Conservation (phyloP, 441 rosid genomes). For the Flueggea neowawraea region DNA sequence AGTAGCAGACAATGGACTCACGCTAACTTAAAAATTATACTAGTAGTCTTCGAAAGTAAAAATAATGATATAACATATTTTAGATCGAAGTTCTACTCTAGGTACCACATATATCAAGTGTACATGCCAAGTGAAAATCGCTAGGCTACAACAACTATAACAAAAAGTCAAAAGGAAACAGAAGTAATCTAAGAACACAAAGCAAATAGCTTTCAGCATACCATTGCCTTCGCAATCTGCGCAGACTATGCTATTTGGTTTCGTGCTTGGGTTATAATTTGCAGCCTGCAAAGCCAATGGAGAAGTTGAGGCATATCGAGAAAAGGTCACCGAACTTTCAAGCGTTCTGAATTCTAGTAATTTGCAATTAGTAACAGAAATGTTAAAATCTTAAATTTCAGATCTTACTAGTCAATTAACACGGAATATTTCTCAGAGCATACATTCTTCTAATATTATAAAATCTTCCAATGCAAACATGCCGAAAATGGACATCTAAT, state of each 20-base stretch:
- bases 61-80: too few species aligned
- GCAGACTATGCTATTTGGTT: conserved; percentile 70
- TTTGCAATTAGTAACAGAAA: not conserved
- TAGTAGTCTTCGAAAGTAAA: too few species aligned
- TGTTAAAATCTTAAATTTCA: not conserved
- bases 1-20: too few species aligned
- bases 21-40: too few species aligned
- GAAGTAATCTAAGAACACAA: not conserved
- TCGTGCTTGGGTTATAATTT: conserved; percentile 32
- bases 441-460: too few species aligned
- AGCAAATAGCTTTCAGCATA: conserved; percentile 21
- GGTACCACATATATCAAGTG: too few species aligned
- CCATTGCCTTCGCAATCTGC: conserved; percentile 88
- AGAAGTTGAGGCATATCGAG: conserved; percentile 7
- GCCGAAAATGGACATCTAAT: too few species aligned
- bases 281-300: conserved; percentile 48
- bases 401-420: not conserved
- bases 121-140: too few species aligned
- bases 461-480: too few species aligned
- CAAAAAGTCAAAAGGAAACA: not conserved
- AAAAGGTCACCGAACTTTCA: conserved; percentile 2
- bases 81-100: too few species aligned
- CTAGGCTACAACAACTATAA: conserved; percentile 1
- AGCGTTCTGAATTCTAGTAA: conserved; percentile 1
- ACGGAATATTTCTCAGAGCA: not conserved